Evolutionary conservation across 2,329 filamentous ascomycete species (phyloP).

Genomic region (Cladosporium sp.): DNA sequence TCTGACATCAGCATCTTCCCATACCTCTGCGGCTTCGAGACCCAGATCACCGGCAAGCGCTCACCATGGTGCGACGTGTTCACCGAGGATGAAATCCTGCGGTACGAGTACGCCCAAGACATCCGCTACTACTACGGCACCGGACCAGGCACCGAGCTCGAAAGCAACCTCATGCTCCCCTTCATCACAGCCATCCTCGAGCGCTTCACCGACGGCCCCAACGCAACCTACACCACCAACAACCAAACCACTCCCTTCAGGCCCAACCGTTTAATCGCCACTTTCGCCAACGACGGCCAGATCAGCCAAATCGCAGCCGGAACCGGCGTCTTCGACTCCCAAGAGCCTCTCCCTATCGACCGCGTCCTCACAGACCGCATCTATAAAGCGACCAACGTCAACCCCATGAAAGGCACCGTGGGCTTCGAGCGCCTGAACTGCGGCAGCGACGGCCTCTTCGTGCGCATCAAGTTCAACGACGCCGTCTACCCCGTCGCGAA

Average conservation of each 20-base stretch:
- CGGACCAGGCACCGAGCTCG: constrained; percentile 58
- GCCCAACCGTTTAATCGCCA: constrained; percentile 60
- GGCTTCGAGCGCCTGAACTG: constrained; percentile 66
- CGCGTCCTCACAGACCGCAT: constrained; percentile 45
- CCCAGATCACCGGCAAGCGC: constrained; percentile 60
- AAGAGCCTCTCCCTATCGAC: constrained; percentile 53
- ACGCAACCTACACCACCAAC: constrained; percentile 48
- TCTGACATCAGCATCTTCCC: constrained; percentile 61
- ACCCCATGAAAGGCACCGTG: constrained; percentile 66
- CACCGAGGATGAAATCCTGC: constrained; percentile 59
- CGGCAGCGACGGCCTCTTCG: constrained; percentile 45
- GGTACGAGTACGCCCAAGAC: constrained; percentile 68
- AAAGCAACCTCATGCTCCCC: constrained; percentile 63
- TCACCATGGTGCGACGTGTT: constrained; percentile 65
- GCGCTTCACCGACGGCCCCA: constrained; percentile 57
- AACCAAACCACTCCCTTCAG: constrained; percentile 51
- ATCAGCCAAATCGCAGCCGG: constrained; percentile 62
- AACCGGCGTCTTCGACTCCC: constrained; percentile 63
- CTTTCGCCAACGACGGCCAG: constrained; percentile 68
- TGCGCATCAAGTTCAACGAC: constrained; percentile 64
- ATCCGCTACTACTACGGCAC: constrained; percentile 64
- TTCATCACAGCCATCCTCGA: constrained; percentile 58
- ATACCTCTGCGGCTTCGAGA: constrained; percentile 69
- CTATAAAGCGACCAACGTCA: constrained; percentile 59
- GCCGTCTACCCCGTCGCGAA: constrained; percentile 62